Base-by-base conservation (phyloP, 1,284 basidiomycete genomes). In the Apiotrichum mycotoxinovorans region DNA sequence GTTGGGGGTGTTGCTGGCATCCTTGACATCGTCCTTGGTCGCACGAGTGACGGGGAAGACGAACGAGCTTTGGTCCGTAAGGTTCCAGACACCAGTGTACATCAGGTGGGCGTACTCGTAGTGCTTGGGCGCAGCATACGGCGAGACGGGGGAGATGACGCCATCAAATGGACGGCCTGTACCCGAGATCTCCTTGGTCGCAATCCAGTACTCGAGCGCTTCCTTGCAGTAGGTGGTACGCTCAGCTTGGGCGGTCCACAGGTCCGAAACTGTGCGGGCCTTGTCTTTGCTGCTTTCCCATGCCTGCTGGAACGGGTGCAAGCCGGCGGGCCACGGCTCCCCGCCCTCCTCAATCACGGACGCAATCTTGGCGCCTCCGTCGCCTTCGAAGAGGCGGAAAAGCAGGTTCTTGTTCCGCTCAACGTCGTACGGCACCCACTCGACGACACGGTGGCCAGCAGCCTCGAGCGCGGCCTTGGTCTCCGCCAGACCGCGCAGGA, bases 21-120 rank as follows among this genome's bases (percentile, higher is more conserved):
- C 68, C 27, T 71, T 72, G 59, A 79, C 62, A 33, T 72, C 71
- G 17, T 57, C 52, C 3, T 78, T 79, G 67, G 86, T 83, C n/a
- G 84, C 84, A 46, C 68, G 79, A 0, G 83, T 81, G 4, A 86
- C 85, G 0, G 89, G 89, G 64, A 91, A 81, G 5, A 83, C 78
- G n/a, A 87, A 72, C 75, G 62, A 42, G 34, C 60, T 54, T 52
- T 69, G 66, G 58, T 71, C 71, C 25, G 62, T 62, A 23, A 74
- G 63, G 57, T 74, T 74, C 67, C 69, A 74, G 43, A 69, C 62
- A n/a, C 61, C 65, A 12, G 72, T 74, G 58, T 74, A 74, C 5
- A 60, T 57, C 23, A 69, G 62, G 49, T 71, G 63, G 35, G 56
- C 59, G 51, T 63, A 70, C 0, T 63, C 58, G 54, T 65, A 58